Evolutionary conservation across 2,329 filamentous ascomycete species (phyloP).

Genomic region (Pleomassaria siparia): DNA sequence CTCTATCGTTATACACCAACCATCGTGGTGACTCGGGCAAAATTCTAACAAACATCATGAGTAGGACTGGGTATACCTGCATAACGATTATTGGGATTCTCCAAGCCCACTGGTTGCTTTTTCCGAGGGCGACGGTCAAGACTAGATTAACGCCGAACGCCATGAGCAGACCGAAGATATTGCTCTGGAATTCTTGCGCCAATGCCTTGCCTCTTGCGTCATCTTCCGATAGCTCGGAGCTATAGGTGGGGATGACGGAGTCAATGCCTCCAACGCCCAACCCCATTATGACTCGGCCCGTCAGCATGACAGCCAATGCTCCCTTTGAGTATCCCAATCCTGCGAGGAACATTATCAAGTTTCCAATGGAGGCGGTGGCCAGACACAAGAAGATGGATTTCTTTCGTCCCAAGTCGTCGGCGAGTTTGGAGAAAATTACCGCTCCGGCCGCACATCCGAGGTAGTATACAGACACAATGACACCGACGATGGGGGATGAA

Average conservation of each 20-base stretch:
- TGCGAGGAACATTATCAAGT: slow-evolving; percentile 62
- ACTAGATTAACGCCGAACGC: slow-evolving; percentile 62
- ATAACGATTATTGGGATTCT: slow-evolving; percentile 62
- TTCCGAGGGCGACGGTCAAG: slow-evolving; percentile 57
- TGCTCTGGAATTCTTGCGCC: slow-evolving; percentile 65
- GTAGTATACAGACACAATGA: slow-evolving; percentile 64
- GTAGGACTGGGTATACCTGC: slow-evolving; percentile 59
- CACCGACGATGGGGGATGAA: slow-evolving; percentile 56
- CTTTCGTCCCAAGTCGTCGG: slow-evolving; percentile 58
- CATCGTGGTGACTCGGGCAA: slow-evolving; percentile 62
- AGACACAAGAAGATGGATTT: slow-evolving; percentile 59
- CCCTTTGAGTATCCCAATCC: slow-evolving; percentile 50
- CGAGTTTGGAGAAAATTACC: slow-evolving; percentile 57
- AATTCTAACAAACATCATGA: slow-evolving; percentile 55
- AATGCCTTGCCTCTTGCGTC: slow-evolving; percentile 59
- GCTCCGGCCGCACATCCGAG: slow-evolving; percentile 62
- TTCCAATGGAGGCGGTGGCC: slow-evolving; percentile 56
- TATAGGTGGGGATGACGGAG: slow-evolving; percentile 62
- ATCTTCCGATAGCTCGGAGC: slow-evolving; percentile 59
- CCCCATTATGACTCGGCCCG: slow-evolving; percentile 57
- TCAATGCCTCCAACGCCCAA: slow-evolving; percentile 63
- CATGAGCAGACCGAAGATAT: slow-evolving; percentile 64
- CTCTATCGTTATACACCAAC: slow-evolving; percentile 55
- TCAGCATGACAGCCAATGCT: slow-evolving; percentile 52
- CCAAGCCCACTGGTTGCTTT: slow-evolving; percentile 63